phyloP scores from a whole-genome alignment of 2,329 filamentous ascomycete genomes.

The Trichoderma sp. region DNA sequence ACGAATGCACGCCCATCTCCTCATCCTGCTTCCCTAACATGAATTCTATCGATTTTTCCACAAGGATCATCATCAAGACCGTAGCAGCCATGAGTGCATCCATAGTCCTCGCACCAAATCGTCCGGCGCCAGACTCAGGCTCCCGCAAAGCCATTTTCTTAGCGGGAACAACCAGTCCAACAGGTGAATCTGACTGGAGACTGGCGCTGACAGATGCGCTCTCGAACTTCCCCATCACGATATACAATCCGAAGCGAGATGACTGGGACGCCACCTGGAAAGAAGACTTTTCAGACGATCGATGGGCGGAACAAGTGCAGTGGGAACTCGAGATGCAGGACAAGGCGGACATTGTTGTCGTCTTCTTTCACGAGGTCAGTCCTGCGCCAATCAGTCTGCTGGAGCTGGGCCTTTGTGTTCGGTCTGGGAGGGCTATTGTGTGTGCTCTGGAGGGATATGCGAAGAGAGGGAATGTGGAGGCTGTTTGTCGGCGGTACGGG shows the following conservation, averaged over 20 bases:
- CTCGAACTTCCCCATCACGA: conserved; percentile 50
- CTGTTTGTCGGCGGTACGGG: conserved; percentile 54
- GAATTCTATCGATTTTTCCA: no score
- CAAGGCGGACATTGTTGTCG: conserved; percentile 54
- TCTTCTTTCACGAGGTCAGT: conserved; percentile 58
- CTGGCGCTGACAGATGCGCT: conserved; percentile 46
- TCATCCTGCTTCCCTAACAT: not conserved
- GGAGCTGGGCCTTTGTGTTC: conserved; percentile 60
- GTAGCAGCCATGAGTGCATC: conserved; percentile 1
- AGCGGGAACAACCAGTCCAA: conserved; percentile 57
- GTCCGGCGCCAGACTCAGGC: conserved; percentile 28
- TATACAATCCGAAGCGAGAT: conserved; percentile 59
- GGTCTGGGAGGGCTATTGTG: conserved; percentile 52
- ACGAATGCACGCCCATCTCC: not conserved
- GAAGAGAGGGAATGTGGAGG: conserved; percentile 63
- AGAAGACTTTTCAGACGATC: conserved; percentile 51
- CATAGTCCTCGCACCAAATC: conserved; percentile 38
- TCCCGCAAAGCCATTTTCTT: conserved; percentile 53
- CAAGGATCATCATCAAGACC: no score
- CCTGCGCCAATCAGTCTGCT: conserved; percentile 60
- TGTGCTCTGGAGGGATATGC: conserved; percentile 55
- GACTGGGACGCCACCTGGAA: conserved; percentile 59
- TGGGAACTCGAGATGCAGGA: conserved; percentile 65
- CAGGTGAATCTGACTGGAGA: conserved; percentile 54
- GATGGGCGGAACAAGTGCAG: conserved; percentile 56